A percentile compares a stretch with the other conserved stretches of the same genome.
phyloP scores from a whole-genome alignment of 2,329 filamentous ascomycete genomes.

The Cordyceps cicadae region DNA sequence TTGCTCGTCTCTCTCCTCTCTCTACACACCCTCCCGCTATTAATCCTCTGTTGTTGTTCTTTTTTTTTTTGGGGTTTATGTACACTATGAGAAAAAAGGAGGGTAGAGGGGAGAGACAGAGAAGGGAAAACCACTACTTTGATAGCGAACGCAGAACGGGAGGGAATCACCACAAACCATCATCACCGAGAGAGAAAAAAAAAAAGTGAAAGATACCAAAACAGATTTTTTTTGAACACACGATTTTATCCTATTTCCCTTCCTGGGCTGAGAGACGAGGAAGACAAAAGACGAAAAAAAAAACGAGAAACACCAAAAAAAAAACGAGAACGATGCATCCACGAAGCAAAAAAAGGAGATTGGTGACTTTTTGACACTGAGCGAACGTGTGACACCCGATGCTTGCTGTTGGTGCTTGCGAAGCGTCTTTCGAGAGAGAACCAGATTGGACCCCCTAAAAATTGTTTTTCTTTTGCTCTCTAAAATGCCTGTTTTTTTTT shows the following conservation, averaged over 20 bases:
- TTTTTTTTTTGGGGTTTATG: constrained; percentile 10
- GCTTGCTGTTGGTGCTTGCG: neutral
- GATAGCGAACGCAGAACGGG: constrained; percentile 1
- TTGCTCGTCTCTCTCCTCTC: neutral
- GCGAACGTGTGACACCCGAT: neutral
- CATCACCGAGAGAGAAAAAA: constrained; percentile 1
- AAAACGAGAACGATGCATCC: no score
- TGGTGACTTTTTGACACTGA: neutral
- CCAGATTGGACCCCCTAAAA: neutral
- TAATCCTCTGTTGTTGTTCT: constrained; percentile 1
- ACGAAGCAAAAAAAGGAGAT: neutral
- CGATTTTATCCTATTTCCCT: neutral
- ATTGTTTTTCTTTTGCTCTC: neutral
- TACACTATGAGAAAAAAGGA: constrained; percentile 5
- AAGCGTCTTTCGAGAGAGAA: neutral
- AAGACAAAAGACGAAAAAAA: neutral
- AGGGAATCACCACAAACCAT: neutral
- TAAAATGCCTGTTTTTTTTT: neutral
- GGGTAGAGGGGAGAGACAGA: neutral
- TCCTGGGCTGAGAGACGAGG: neutral
- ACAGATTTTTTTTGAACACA: neutral
- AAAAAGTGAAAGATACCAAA: neutral
- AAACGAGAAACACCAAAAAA: neutral
- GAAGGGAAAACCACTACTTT: neutral
- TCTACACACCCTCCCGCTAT: neutral